A percentile compares a stretch with the other conserved stretches of the same genome.
Evolutionary conservation across 2,329 filamentous ascomycete genomes (phyloP).

Genomic region (Cladosporium sp.): DNA sequence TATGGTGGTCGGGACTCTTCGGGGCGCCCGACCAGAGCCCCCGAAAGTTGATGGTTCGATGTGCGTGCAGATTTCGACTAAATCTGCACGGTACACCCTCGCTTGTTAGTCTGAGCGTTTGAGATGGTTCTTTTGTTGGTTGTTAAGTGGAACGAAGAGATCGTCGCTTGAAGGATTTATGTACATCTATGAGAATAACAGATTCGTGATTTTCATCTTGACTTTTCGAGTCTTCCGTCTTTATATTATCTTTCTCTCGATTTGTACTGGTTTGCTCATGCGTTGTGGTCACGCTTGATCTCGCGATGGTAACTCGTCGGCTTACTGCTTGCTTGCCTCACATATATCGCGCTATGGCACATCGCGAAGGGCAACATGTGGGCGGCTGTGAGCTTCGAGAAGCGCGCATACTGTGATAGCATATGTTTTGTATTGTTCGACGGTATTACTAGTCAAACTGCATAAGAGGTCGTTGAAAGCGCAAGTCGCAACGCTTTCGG

Average conservation of each 20-base stretch:
- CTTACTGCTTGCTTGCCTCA: not conserved
- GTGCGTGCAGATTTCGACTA: not conserved
- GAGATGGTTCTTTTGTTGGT: not conserved
- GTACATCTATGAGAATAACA: not conserved
- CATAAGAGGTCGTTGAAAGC: too few species aligned
- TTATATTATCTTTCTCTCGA: not conserved
- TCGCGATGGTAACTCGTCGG: not conserved
- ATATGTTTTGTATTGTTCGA: too few species aligned
- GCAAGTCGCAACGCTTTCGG: too few species aligned
- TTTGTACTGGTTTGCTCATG: not conserved
- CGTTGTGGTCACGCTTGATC: not conserved
- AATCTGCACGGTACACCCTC: not conserved
- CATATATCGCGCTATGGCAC: not conserved
- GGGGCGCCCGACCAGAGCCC: not conserved
- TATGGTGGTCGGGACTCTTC: not conserved
- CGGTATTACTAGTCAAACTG: too few species aligned
- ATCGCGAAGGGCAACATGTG: not conserved
- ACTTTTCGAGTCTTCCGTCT: not conserved
- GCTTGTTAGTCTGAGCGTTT: not conserved
- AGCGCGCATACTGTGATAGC: too few species aligned
- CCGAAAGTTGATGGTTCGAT: not conserved
- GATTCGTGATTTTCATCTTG: not conserved
- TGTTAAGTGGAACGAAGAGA: not conserved
- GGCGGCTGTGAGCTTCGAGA: not conserved
- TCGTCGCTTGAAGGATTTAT: not conserved